Evolutionary conservation across 257 asterid genomes (phyloP).

Genomic region (Paulownia fortunei): DNA sequence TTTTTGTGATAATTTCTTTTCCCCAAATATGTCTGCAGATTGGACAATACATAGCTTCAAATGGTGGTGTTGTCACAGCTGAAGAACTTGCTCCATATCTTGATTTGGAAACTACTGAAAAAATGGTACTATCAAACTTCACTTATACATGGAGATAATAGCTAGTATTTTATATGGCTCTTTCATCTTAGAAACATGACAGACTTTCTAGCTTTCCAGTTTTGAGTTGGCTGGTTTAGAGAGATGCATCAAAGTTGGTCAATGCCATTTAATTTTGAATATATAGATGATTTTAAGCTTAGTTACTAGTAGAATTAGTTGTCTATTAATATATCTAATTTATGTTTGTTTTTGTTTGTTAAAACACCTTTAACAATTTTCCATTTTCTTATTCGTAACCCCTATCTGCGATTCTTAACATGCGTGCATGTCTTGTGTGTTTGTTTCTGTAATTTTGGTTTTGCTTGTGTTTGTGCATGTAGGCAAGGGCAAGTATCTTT

Average conservation of each 20-base stretch:
- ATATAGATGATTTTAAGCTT: background rate
- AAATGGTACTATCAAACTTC: constrained; percentile 47
- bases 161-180: constrained; percentile 17
- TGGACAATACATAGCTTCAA: constrained; percentile 83
- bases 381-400: background rate
- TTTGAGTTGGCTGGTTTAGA: background rate
- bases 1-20: background rate
- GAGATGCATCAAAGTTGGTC: background rate
- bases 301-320: constrained; percentile 11
- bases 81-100: constrained; percentile 97
- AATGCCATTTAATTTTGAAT: background rate
- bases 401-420: background rate
- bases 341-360: background rate
- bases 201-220: constrained; percentile 15
- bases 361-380: constrained; percentile 18
- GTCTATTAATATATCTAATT: background rate
- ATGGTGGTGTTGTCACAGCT: constrained; percentile 96
- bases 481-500: background rate
- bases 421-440: background rate
- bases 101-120: constrained; percentile 66
- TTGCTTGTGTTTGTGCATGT: constrained; percentile 14
- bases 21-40: constrained; percentile 52
- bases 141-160: constrained; percentile 17
- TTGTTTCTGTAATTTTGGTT: constrained; percentile 13
- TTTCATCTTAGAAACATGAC: constrained; percentile 5